Conservation (phyloP, 805 yeast species). For the Monosporozyma unispora region DNA sequence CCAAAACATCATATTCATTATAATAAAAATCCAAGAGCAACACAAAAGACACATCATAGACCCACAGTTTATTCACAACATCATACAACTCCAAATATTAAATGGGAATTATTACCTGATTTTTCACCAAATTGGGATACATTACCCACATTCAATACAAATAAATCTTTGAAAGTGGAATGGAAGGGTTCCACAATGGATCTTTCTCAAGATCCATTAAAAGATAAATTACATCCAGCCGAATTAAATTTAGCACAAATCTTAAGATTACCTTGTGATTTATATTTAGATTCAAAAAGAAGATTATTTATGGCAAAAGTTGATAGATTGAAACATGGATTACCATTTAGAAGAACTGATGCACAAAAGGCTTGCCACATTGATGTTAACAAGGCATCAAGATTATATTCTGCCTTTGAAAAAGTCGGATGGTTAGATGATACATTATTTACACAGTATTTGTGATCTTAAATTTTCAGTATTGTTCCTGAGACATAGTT, state of each 20-base stretch:
- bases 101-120: slow-evolving; percentile 66
- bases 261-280: slow-evolving; percentile 74
- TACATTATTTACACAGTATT: slow-evolving; percentile 43
- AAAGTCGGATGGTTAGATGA: slow-evolving; percentile 87
- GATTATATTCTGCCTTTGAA: slow-evolving; percentile 82
- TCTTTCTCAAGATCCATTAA: slow-evolving; percentile 63
- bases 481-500: neutral
- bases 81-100: slow-evolving; percentile 31
- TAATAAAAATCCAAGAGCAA: slow-evolving; percentile 12
- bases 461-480: neutral
- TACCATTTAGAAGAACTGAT: slow-evolving; percentile 88
- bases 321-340: slow-evolving; percentile 51
- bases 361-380: slow-evolving; percentile 95
- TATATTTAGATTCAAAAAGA: slow-evolving; percentile 70
- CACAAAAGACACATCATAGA: slow-evolving; percentile 3
- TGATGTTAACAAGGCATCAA: slow-evolving; percentile 89
- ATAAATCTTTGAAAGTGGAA: slow-evolving; percentile 71
- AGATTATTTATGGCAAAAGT: slow-evolving; percentile 84
- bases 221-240: slow-evolving; percentile 73
- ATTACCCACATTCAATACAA: slow-evolving; percentile 49
- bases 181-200: slow-evolving; percentile 99
- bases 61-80: neutral
- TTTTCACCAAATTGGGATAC: slow-evolving; percentile 59
- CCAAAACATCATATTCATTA: neutral
- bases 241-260: slow-evolving; percentile 77